Percentiles rank a stretch among this genome's conserved stretches.
These are phyloP conservation scores for Chrysoporthe deuterocubensis DNA, from an alignment of 2,329 filamentous ascomycete genomes.

Conservation along the genomic window DNA sequence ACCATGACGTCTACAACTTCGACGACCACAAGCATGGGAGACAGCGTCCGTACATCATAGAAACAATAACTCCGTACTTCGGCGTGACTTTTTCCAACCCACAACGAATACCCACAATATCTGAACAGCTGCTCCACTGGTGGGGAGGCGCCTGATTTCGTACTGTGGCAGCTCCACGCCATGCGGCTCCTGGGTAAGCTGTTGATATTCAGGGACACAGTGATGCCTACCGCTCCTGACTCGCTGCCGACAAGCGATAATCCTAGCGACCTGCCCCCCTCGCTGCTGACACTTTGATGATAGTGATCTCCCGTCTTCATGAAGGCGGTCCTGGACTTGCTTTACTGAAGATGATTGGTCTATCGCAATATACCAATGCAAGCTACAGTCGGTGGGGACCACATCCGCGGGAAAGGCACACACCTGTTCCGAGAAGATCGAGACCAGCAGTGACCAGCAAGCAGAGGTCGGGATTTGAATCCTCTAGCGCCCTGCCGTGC, in stretches of 20 bases:
- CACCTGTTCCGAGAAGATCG: not conserved
- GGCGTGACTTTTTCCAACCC: not conserved
- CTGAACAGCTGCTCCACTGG: not conserved
- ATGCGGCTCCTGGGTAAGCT: not conserved
- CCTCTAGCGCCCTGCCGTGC: conserved; percentile 2
- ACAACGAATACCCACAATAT: not conserved
- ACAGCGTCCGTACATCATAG: not conserved
- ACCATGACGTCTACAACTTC: too few relatives aligned
- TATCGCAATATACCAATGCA: not conserved
- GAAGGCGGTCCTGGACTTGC: not conserved
- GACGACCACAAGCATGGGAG: not conserved
- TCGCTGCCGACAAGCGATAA: not conserved
- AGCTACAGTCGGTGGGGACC: not conserved
- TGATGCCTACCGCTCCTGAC: not conserved
- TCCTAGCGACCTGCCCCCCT: too few relatives aligned
- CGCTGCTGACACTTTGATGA: not conserved
- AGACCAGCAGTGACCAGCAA: not conserved
- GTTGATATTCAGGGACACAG: not conserved
- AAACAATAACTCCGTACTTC: not conserved
- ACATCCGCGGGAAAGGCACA: not conserved
- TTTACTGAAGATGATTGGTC: not conserved
- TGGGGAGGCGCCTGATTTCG: not conserved
- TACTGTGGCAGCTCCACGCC: not conserved
- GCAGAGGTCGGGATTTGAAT: not conserved
- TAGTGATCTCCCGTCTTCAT: not conserved